Conservation (phyloP, 2,329 filamentous ascomycete species). For the Diaporthe velutina region DNA sequence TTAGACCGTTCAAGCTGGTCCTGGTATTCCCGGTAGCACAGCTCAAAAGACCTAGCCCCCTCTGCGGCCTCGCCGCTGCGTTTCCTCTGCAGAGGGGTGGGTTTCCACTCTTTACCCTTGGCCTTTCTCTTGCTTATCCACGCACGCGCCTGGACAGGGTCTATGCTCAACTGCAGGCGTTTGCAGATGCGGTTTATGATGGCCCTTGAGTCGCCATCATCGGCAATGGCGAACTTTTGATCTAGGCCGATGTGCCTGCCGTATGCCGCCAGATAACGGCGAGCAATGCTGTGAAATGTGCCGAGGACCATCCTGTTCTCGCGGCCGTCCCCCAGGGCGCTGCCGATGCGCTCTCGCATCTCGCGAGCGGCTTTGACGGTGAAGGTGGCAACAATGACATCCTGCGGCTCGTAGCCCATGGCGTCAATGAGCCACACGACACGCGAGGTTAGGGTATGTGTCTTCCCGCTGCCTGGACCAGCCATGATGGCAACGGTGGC, state of each 20-base stretch:
- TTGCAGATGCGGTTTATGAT: conserved; percentile 89
- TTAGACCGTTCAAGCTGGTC: conserved; percentile 80
- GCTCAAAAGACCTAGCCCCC: conserved; percentile 71
- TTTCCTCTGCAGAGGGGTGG: conserved; percentile 49
- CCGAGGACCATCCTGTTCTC: conserved; percentile 86
- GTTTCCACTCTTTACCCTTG: conserved; percentile 58
- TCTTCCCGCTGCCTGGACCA: conserved; percentile 85
- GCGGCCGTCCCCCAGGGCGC: conserved; percentile 81
- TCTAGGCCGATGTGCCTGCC: conserved; percentile 86
- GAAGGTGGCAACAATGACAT: conserved; percentile 96
- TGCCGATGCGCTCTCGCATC: conserved; percentile 90
- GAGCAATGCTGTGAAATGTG: conserved; percentile 94
- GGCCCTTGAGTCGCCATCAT: conserved; percentile 82
- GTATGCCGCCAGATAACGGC: conserved; percentile 86
- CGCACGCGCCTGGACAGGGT: conserved; percentile 76
- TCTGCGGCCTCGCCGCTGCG: conserved; percentile 51
- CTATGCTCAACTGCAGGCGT: conserved; percentile 74
- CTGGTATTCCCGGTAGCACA: conserved; percentile 82
- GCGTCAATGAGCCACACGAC: conserved; percentile 89
- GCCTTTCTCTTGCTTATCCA: conserved; percentile 81
- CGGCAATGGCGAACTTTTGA: conserved; percentile 91
- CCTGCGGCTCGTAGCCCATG: conserved; percentile 80
- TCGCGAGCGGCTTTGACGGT: conserved; percentile 94
- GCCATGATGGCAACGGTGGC: conserved; percentile 75
- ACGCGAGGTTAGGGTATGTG: conserved; percentile 92